Base-by-base conservation (phyloP, 257 asterid species). In the Schizonepeta tenuifolia region DNA sequence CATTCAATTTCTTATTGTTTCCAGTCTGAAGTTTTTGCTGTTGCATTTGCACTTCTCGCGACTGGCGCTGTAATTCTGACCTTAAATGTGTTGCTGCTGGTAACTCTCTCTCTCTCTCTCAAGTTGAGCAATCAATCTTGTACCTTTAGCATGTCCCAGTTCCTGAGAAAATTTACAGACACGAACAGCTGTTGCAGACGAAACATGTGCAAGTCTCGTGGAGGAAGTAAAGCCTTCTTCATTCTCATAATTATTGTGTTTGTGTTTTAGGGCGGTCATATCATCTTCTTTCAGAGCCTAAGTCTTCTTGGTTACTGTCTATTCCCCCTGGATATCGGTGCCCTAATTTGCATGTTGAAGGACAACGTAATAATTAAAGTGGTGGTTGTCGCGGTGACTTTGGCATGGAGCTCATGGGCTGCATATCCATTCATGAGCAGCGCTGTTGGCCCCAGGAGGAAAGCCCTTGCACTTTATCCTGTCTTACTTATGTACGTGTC, bases 321-420 rank as follows among this genome's bases (percentile, higher is more conserved):
- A 41, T 95, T 95, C 79, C 98, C 98, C 15, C 85, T 92, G 73
- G 96, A 90, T 40, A 36, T 92, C 4, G 98, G 98, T 17, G 96
- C 99, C 26, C 44, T 95, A 56, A 82, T 95, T 72, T 92, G 95
- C 88, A 83, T 95, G 97, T 73, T 95, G 51, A 81, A 83, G 68
- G 96, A 84, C 86, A 92, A 85, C 51, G 90, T 90, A 54, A 87
- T 92, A 22, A 50, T 95, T 14, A 95, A 95, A 84, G 73, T 86
- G 55, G 90, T 86, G 20, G 92, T 95, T 67, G 99, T 92, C 0
- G 86, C 81, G 28, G 86, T 95, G 62, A 82, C 99, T 35, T 66
- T 95, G 71, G 92, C 95, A 9, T 95, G 97, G 99, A 95, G 98
- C 83, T 92, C 96, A 15, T 95, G 98, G 99, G 99, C 98, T 18